Evolutionary conservation across 2,329 filamentous ascomycete species (phyloP), one percentile per base, ranked within the genome.

Genomic region (Exophiala alcalophila): DNA sequence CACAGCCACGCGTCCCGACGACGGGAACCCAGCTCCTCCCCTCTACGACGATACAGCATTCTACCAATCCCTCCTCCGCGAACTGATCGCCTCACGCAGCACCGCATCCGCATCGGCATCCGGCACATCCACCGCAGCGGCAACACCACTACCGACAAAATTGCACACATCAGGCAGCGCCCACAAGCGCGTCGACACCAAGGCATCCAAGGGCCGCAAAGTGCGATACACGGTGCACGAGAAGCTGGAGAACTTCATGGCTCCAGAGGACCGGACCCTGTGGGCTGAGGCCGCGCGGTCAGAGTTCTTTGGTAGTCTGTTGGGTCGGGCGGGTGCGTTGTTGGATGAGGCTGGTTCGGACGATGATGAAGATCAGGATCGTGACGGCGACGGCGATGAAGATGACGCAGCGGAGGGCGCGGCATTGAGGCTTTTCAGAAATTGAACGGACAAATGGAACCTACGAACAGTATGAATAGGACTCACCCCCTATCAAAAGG

Each of bases 221-320:
- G 78, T 98, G 76, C 77, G 88, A 26, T 98, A 91, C 66, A 92
- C 86, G 11, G 88, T 96, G 31, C 90, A 97, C 61, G 91, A 97
- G 70, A 97, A 97, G 71, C 66, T 98, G 59, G 87, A 95, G 69
- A 96, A 96, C 65, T 97, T 97, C 61, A 96, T 96, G 89, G 90
- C 90, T 8, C 83, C 89, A 0, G 55, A 57, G 28, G 53, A 53
- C 23, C 39, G 96, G 63, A 86, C 94, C 61, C 74, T 86, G 39
- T 98, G 92, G 92, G 85, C 86, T 49, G 80, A 84, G 54, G 76
- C 79, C 47, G 88, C 90, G 41, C 80, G 88, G 46, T 86, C 92
- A 25, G 70, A 73, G 44, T 80, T 91, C 63, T 90, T 90, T 61
- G 81, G 81, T 10, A 84, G 83, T 18, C 64, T 90, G 51, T 78